These are phyloP conservation scores for Nyctanthes arbortristis DNA, from an alignment of 257 asterid genomes.

Conservation along the genomic window DNA sequence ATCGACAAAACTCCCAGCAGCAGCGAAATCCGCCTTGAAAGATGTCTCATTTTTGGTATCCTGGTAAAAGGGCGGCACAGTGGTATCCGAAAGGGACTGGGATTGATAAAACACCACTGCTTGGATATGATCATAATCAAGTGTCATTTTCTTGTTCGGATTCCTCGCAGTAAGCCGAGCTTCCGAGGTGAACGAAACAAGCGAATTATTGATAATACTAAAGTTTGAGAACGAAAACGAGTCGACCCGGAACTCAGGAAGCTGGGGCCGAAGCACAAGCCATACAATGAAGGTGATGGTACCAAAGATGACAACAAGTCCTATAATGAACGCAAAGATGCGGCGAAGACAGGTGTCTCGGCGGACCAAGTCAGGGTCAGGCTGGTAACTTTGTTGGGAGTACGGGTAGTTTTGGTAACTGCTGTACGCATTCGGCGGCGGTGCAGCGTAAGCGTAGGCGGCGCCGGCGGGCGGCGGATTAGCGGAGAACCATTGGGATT, in stretches of 20 bases:
- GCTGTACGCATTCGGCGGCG: slow-evolving; percentile 14
- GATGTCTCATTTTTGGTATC: slow-evolving; percentile 33
- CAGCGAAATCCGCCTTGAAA: slow-evolving; percentile 32
- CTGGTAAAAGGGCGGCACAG: slow-evolving; percentile 45
- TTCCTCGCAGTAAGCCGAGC: slow-evolving; percentile 34
- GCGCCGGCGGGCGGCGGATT: slow-evolving; percentile 30
- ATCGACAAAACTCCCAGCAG: slow-evolving; percentile 24
- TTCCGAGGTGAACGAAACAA: slow-evolving; percentile 37
- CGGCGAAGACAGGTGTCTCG: slow-evolving; percentile 47
- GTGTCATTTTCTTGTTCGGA: slow-evolving; percentile 42
- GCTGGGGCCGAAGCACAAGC: slow-evolving; percentile 50
- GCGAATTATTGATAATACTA: slow-evolving; percentile 18
- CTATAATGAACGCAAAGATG: slow-evolving; percentile 30
- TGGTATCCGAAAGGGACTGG: slow-evolving; percentile 28
- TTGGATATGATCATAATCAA: slow-evolving; percentile 25
- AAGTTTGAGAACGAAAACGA: slow-evolving; percentile 36
- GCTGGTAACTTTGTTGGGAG: slow-evolving; percentile 23
- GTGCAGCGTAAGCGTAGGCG: slow-evolving; percentile 39
- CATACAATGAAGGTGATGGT: slow-evolving; percentile 39
- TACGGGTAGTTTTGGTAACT: slow-evolving; percentile 27
- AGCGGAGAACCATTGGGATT: slow-evolving; percentile 27
- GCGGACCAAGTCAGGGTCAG: slow-evolving; percentile 23
- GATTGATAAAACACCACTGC: slow-evolving; percentile 25
- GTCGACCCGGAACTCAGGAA: slow-evolving; percentile 47
- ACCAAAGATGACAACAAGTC: slow-evolving; percentile 32